A percentile compares a stretch with the other conserved stretches of the same genome.
phyloP scores from a whole-genome alignment of 2,329 filamentous ascomycete species.

The Aspergillus piperis region DNA sequence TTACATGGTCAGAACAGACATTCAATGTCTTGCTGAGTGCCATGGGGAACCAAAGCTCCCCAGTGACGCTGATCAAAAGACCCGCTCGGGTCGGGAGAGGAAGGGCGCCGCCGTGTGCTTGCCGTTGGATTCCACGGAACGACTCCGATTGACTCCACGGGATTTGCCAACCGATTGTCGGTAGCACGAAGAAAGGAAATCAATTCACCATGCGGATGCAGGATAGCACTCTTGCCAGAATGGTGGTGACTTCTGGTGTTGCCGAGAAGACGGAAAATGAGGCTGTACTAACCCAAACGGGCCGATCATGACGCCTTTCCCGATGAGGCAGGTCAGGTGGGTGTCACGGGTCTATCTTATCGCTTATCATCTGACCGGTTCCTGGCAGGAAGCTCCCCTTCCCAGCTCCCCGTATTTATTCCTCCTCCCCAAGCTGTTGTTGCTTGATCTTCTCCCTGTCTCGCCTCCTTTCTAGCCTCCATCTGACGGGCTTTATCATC shows the following conservation, averaged over 20 bases:
- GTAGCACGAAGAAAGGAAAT: too few relatives aligned
- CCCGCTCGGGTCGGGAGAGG: neutral
- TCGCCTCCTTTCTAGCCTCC: neutral
- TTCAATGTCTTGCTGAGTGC: too few relatives aligned
- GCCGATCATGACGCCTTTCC: neutral
- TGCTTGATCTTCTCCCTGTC: neutral
- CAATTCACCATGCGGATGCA: neutral
- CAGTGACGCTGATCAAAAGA: neutral
- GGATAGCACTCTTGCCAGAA: neutral
- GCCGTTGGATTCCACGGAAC: neutral
- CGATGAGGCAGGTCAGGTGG: neutral
- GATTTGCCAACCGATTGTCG: too few relatives aligned
- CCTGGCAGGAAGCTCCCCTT: neutral
- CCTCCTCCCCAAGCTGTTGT: neutral
- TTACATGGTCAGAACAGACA: too few relatives aligned
- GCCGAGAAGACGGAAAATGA: neutral
- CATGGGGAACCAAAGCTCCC: too few relatives aligned
- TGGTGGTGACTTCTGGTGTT: neutral
- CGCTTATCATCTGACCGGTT: neutral
- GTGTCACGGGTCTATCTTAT: neutral
- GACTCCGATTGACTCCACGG: neutral
- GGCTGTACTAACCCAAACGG: neutral
- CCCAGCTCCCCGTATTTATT: neutral
- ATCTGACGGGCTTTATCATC: too few relatives aligned
- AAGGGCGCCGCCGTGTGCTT: neutral